phyloP scores from a whole-genome alignment of 1,284 basidiomycete genomes.

The Trichosporon coremiiforme region DNA sequence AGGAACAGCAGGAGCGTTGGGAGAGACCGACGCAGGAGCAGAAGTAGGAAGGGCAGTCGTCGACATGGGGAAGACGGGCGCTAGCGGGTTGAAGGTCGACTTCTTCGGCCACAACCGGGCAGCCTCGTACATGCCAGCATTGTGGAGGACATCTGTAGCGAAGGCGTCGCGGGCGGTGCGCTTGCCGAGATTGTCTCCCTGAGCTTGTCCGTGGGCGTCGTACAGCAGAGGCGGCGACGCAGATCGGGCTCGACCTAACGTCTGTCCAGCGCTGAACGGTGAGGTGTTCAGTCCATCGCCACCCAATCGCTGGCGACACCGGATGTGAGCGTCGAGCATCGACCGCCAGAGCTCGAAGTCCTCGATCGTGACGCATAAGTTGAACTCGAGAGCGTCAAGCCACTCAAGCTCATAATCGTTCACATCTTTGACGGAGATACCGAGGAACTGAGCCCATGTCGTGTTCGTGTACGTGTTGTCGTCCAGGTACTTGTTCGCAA shows the following conservation, averaged over 20 bases:
- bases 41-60: conserved; percentile 25
- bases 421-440: conserved; percentile 76
- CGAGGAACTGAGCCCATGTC: conserved; percentile 92
- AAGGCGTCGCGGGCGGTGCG: conserved; percentile 33
- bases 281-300: not conserved
- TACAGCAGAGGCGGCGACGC: conserved; percentile 31
- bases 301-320: conserved; percentile 22
- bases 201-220: conserved; percentile 7
- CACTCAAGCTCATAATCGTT: conserved; percentile 59
- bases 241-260: conserved; percentile 27
- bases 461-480: conserved; percentile 96
- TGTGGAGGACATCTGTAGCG: conserved; percentile 28
- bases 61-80: conserved; percentile 17
- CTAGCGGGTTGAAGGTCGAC: conserved; percentile 27
- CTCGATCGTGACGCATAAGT: conserved; percentile 29
- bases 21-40: conserved; percentile 17
- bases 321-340: conserved; percentile 34
- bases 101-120: conserved; percentile 29
- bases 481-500: conserved; percentile 93
- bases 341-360: conserved; percentile 33
- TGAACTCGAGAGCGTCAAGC: conserved; percentile 34
- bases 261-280: conserved; percentile 8
- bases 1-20: not conserved
- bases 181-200: conserved; percentile 26
- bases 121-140: conserved; percentile 33